These are phyloP conservation scores for Pharus latifolius DNA, from an alignment of 176 grass and related monocot species.

Conservation along the genomic window DNA sequence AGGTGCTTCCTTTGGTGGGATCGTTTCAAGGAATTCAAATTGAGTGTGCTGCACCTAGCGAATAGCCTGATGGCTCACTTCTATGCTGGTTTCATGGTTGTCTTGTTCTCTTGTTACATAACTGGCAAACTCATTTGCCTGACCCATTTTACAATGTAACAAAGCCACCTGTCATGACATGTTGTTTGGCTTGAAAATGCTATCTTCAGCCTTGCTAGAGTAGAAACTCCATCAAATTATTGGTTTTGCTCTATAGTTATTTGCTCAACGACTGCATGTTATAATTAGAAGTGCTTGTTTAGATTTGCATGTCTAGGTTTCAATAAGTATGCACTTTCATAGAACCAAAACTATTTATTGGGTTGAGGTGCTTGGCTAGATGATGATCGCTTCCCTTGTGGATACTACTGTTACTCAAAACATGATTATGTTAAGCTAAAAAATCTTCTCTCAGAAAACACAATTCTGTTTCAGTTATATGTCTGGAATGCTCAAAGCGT, in stretches of 20 bases:
- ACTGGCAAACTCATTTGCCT: background rate
- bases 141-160: background rate
- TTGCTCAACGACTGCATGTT: background rate
- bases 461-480: background rate
- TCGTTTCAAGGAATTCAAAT: background rate
- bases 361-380: background rate
- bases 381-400: background rate
- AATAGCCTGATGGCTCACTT: background rate
- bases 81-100: background rate
- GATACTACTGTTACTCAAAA: background rate
- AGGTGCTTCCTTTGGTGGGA: background rate
- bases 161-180: background rate
- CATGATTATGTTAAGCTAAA: background rate
- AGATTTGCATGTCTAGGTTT: too few relatives aligned
- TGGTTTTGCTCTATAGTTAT: background rate
- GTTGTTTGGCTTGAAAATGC: background rate
- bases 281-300: background rate
- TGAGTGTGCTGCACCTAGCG: background rate
- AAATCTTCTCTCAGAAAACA: background rate
- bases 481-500: background rate
- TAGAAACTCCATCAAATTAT: background rate
- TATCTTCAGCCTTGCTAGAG: background rate
- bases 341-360: too few relatives aligned
- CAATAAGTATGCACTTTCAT: too few relatives aligned
- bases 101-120: background rate